Evolutionary conservation across 495 filamentous ascomycete genomes (phyloP), one percentile per base, ranked within the genome.

Genomic region (Poronia punctata): DNA sequence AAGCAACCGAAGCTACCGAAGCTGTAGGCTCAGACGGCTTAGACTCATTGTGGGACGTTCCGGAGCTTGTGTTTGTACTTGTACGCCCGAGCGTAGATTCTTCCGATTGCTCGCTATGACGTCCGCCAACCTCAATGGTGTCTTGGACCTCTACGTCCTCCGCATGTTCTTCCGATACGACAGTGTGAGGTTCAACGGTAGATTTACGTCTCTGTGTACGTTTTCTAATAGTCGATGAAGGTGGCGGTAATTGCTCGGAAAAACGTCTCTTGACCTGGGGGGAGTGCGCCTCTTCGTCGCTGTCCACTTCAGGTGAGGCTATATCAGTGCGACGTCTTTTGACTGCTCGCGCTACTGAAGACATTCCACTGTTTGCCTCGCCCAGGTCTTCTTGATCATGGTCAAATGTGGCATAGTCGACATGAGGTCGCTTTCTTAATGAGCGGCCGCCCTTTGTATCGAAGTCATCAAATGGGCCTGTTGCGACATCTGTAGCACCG

Each of bases 361-460:
- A 30, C 1, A 44, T 38, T 10, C 56, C 14, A 34, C 61, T 65
- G 31, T 39, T 18, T 37, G 26, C 27, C 7, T 40, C 22, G 26
- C 35, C 48, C 26, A 54, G 36, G 8, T 56, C 43, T 8, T 68
- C 64, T 14, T 70, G 67, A 18, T 62, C 54, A 17, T 62, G 57
- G 35, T 67, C 64, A 20, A 67, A 60, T 7, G 61, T 63, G 42
- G n/a, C n/a, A 49, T 71, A 73, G 32, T 73, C 65, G 14, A 71
- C 54, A 21, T 63, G 65, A 14, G 63, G 46, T 15, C 69, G 61
- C 48, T 65, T 71, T 44, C 69, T 53, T 5, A 73, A 56, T 0
- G 64, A 68, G 45, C 69, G 69, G n/a, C 69, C 69, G 23, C 67
- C 67, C 37, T 61, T 61, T 38, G 57, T 68, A 19, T 60, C 58